Evolutionary conservation across 306 rosid genomes (phyloP).

Genomic region (Crotalaria pallida): DNA sequence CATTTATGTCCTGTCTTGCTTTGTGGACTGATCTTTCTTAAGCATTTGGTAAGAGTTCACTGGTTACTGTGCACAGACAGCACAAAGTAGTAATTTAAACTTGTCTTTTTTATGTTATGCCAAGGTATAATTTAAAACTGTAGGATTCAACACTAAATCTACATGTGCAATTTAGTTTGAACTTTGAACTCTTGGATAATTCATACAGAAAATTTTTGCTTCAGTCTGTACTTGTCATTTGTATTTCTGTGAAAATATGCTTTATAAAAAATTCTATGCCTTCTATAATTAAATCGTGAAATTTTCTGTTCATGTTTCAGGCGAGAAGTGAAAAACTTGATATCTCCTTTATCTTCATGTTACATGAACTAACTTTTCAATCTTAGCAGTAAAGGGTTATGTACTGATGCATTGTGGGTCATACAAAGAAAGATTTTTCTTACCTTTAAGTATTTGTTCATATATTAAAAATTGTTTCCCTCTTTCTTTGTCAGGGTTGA

Average conservation of each 20-base stretch:
- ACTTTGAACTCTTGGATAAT: background rate
- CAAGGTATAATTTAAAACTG: background rate
- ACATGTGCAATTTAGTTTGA: background rate
- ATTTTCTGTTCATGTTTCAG: background rate
- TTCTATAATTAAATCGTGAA: conserved; percentile 3
- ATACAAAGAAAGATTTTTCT: background rate
- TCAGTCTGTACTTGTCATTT: conserved; percentile 11
- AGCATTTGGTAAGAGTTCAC: background rate
- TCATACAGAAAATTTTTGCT: background rate
- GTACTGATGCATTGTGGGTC: background rate
- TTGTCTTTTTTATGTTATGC: background rate
- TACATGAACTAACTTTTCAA: background rate
- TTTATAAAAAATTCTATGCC: conserved; percentile 1
- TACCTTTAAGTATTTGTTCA: background rate
- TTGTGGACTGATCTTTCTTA: background rate
- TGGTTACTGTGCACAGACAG: background rate
- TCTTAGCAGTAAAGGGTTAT: background rate
- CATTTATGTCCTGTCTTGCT: background rate
- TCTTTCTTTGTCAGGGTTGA: conserved; percentile 53
- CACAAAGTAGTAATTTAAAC: background rate
- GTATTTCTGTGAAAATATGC: background rate
- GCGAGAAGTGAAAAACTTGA: conserved; percentile 2
- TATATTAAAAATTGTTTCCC: background rate
- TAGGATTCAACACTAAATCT: background rate
- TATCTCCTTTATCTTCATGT: background rate